These are phyloP conservation scores for Wickerhamomyces chaumierensis DNA, from an alignment of 805 yeast species.

Conservation along the genomic window DNA sequence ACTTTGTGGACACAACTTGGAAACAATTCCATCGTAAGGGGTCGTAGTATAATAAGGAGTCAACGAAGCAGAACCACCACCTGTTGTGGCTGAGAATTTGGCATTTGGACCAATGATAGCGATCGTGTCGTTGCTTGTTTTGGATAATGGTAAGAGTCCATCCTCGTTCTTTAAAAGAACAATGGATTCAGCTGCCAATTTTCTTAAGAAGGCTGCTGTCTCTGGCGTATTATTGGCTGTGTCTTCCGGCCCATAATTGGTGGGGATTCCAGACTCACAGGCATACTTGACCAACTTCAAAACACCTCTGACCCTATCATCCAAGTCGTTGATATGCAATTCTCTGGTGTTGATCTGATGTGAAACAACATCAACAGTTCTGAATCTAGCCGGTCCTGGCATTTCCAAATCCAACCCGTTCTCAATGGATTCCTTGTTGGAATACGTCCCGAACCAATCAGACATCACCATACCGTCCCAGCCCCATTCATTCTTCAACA, in stretches of 20 bases:
- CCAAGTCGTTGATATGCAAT: constrained; percentile 28
- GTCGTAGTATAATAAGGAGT: constrained; percentile 34
- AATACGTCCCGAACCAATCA: constrained; percentile 54
- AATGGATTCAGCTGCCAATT: constrained; percentile 35
- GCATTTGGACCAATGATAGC: constrained; percentile 50
- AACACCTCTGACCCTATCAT: constrained; percentile 37
- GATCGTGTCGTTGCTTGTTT: constrained; percentile 25
- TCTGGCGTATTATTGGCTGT: constrained; percentile 32
- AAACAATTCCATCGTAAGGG: constrained; percentile 38
- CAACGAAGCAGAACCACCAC: constrained; percentile 53
- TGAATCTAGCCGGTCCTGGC: constrained; percentile 49
- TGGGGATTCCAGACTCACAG: constrained; percentile 28
- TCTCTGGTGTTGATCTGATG: constrained; percentile 26
- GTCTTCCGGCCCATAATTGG: constrained; percentile 25
- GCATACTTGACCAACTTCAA: constrained; percentile 35
- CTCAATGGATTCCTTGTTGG: constrained; percentile 31
- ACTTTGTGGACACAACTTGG: constrained; percentile 13
- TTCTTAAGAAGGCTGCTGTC: constrained; percentile 26
- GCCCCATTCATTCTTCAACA: constrained; percentile 44
- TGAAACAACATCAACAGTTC: constrained; percentile 25
- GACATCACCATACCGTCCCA: constrained; percentile 45
- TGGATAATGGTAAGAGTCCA: constrained; percentile 33
- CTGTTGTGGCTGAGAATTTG: constrained; percentile 35
- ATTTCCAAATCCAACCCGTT: constrained; percentile 53
- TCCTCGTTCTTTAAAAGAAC: constrained; percentile 46